Evolutionary conservation across 176 grass and related monocot species (phyloP), one percentile per base, ranked within the genome.

Genomic region (Triticum aestivum): DNA sequence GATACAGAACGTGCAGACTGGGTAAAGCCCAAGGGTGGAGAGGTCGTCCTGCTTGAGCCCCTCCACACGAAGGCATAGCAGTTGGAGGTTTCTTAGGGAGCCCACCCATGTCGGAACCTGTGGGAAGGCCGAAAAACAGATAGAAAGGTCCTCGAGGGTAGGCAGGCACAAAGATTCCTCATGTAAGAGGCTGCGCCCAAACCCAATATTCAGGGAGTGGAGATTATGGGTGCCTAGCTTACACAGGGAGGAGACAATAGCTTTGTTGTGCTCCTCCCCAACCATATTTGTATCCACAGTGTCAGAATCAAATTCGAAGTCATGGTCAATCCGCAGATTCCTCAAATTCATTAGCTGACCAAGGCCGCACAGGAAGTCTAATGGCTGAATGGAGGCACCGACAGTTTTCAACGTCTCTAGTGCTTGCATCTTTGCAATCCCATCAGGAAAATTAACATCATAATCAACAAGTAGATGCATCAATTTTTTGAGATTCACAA

Each of bases 111-210:
- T 33, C 1, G 29, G 30, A 34, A 67, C 30, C 2, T 6, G 30
- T 2, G 0, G 2, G 65, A 34, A 0, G 65, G 2, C 0, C 11
- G 0, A 15, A 14, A 0, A 0, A 0, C 0, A 0, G 26, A 10
- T 14, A 14, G 5, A 14, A 66, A 66, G 64, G 7, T 67, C 6
- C 27, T 33, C 0, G 0, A 67, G 27, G 64, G 12, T 15, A 33
- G 6, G 5, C 13, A 15, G 2, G 29, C 29, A 67, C 24, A 30
- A 67, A 30, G 27, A 5, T 67, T 33, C 64, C 2, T 44, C 10
- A 44, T 66, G 5, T 33, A 33, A 17, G 12, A 67, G 0, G 12
- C 0, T 3, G 5, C 5, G 8, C 29, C 5, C 29, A 5, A 0
- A 7, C 30, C 30, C 0, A 18, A 34, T 18, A 67, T 0, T 6